Evolutionary conservation across 306 rosid genomes (phyloP), one percentile per base, ranked within the genome.

Genomic region (Sechiopsis laciniata): DNA sequence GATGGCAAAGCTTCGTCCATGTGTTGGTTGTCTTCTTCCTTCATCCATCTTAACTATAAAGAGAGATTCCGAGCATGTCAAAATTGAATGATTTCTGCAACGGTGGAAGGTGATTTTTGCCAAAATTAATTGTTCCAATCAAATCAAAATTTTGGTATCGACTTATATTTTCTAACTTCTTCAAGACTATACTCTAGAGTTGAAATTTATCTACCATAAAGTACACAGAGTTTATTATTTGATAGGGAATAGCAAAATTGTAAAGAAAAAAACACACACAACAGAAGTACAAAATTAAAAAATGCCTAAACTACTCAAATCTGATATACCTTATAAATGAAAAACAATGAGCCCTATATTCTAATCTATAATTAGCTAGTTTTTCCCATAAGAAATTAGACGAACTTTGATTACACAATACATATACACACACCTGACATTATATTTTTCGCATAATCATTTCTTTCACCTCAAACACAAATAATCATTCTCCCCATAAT

Each of bases 61-160:
- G 17, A 45, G 32, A 67, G 55, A 21, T 67, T 67, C 19, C 7
- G 32, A 65, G 4, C 53, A 65, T 65, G 50, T 65, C 72, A 66
- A 66, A 66, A 37, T 66, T 66, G 2, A 68, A 45, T 17, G 54
- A 42, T 10, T 17, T 42, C 72, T 9, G 13, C 8, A 63, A 64
- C 20, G 71, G 26, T 63, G 13, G 15, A n/a, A 37, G 15, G 50
- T 16, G 52, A 37, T 63, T 63, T n/a, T 63, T 40, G 32, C 10
- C 8, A 42, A 40, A 40, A n/a, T 40, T 40, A 42, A 40, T 64
- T 19, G n/a, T 42, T 65, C 10, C 13, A 40, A 40, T 65, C 53
- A 10, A 64, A 10, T 64, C 53, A 29, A 57, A 10, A 24, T 12
- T 22, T 59, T 21, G 40, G 65, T 19, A 59, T 58, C 29, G 1